Percentiles rank a stretch among this genome's conserved stretches.
These are phyloP conservation scores for Craterostigma plantagineum DNA, from an alignment of 257 asterid genomes.

Conservation along the genomic window DNA sequence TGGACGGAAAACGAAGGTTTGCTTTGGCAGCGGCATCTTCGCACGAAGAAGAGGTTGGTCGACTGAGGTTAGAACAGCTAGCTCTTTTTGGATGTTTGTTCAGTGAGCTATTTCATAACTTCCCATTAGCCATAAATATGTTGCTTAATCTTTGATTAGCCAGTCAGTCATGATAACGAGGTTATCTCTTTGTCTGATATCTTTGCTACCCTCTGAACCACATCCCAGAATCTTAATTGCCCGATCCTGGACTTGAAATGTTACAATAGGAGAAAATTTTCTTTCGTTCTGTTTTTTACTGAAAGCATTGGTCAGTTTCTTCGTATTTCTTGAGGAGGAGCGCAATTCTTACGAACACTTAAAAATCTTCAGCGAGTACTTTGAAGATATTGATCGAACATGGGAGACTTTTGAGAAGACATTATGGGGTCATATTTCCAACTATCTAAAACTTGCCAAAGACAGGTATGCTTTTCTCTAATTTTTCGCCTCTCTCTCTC, in stretches of 20 bases:
- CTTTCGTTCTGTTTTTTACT: too few species aligned
- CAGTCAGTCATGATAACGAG: too few species aligned
- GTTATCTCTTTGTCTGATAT: too few species aligned
- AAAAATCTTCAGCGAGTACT: conserved; percentile 53
- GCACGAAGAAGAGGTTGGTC: conserved; percentile 96
- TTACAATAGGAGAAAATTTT: too few species aligned
- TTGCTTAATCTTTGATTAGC: too few species aligned
- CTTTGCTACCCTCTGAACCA: too few species aligned
- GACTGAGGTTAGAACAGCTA: conserved; percentile 63
- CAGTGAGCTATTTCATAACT: conserved; percentile 3
- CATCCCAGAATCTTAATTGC: too few species aligned
- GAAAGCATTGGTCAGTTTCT: too few species aligned
- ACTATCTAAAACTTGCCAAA: conserved; percentile 80
- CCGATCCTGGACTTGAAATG: too few species aligned
- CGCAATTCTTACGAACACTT: not conserved
- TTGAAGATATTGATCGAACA: conserved; percentile 91
- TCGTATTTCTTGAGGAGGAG: too few species aligned
- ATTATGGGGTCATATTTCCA: conserved; percentile 77
- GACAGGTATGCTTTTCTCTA: conserved; percentile 41
- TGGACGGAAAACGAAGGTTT: conserved; percentile 94
- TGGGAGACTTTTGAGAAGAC: conserved; percentile 96
- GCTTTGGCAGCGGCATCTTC: conserved; percentile 96
- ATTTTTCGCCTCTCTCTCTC: not conserved
- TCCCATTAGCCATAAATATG: too few species aligned
- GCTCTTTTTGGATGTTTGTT: conserved; percentile 5